Evolutionary conservation across 108 stramenopile genomes (phyloP).

Genomic region (Nannochloropsis salina): DNA sequence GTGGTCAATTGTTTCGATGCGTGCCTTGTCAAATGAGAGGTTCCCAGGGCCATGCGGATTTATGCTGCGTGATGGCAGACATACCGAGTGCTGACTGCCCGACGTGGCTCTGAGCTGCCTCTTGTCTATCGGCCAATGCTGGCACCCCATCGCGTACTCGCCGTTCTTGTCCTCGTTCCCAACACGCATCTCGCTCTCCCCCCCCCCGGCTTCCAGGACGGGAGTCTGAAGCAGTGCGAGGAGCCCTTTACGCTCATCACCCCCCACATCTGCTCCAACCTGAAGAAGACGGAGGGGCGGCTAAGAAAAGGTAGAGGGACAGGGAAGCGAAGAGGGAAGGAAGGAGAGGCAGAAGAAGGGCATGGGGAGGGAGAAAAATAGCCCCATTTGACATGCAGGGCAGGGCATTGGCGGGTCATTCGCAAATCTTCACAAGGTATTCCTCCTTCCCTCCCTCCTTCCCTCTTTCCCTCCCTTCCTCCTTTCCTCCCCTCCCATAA

Average conservation of each 20-base stretch:
- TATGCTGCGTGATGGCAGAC: background rate
- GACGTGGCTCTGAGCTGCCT: too few species aligned
- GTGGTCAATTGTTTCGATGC: too few species aligned
- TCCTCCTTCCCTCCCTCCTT: background rate
- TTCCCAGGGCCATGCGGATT: background rate
- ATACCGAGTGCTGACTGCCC: too few species aligned
- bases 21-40: too few species aligned
- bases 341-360: background rate
- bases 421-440: background rate
- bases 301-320: background rate
- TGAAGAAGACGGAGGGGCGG: background rate
- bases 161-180: too few species aligned
- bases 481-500: background rate
- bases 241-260: slow-evolving; percentile 51
- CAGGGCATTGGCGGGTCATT: background rate
- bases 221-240: slow-evolving; percentile 51
- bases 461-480: slow-evolving; percentile 5
- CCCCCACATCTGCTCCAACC: slow-evolving; percentile 44
- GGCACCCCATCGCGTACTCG: too few species aligned
- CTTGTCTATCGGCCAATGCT: too few species aligned
- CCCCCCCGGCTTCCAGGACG: slow-evolving; percentile 38
- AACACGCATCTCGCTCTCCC: background rate
- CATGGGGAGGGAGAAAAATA: background rate
- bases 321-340: background rate
- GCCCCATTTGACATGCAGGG: background rate